Percentiles rank a stretch among this genome's conserved stretches.
These are phyloP conservation scores for Trichoderma lentiforme DNA, from an alignment of 2,329 filamentous ascomycete genomes.

Conservation along the genomic window DNA sequence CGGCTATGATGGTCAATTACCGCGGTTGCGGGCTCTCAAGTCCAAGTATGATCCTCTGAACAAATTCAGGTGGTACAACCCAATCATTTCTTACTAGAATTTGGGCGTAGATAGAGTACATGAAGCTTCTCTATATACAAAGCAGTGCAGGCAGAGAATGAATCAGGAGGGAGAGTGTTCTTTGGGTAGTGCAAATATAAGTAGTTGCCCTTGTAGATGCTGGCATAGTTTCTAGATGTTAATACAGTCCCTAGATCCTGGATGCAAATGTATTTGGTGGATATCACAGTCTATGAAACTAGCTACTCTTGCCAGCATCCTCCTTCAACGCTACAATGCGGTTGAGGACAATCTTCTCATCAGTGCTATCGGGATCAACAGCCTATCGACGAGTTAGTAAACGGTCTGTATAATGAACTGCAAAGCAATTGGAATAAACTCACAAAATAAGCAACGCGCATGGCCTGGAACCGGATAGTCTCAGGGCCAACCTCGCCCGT, in stretches of 20 bases:
- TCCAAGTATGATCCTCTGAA: background rate
- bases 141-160: background rate
- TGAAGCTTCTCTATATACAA: background rate
- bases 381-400: conserved; percentile 35
- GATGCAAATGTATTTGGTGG: background rate
- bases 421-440: conserved; percentile 25
- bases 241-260: background rate
- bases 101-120: background rate
- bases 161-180: background rate
- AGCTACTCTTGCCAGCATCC: conserved; percentile 40
- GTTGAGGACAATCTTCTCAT: conserved; percentile 75
- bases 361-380: conserved; percentile 70
- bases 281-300: background rate
- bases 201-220: background rate
- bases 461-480: conserved; percentile 79
- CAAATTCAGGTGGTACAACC: background rate
- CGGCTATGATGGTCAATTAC: background rate
- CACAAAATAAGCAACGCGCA: conserved; percentile 77
- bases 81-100: background rate
- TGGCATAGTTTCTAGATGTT: background rate
- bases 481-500: conserved; percentile 54
- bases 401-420: background rate
- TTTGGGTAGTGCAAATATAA: background rate
- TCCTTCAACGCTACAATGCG: conserved; percentile 86
- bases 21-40: background rate